phyloP scores from a whole-genome alignment of 495 filamentous ascomycete species.

The Aspergillus biplanus region DNA sequence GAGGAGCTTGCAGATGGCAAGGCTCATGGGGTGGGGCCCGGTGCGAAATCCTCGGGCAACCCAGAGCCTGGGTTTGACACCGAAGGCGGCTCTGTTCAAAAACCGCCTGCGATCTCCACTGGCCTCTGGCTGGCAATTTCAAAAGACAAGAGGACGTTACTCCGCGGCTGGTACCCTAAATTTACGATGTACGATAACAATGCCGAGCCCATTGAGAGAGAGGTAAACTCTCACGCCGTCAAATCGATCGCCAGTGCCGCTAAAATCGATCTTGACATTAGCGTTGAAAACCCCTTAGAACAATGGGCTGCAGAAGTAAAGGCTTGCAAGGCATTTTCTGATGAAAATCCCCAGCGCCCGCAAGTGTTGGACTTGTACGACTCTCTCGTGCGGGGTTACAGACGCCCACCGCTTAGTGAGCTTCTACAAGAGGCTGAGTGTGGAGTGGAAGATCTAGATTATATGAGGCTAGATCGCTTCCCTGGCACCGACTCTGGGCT shows the following conservation, averaged over 20 bases:
- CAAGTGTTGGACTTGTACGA: constrained; percentile 49
- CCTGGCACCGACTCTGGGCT: constrained; percentile 42
- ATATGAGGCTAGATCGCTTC: constrained; percentile 46
- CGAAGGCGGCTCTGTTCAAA: constrained; percentile 29
- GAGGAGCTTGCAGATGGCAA: constrained; percentile 72
- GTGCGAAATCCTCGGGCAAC: constrained; percentile 15
- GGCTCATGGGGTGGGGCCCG: constrained; percentile 20
- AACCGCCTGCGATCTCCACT: constrained; percentile 39
- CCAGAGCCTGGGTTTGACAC: constrained; percentile 37
- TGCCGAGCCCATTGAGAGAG: constrained; percentile 43
- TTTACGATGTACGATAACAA: constrained; percentile 38
- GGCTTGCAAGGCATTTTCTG: constrained; percentile 22
- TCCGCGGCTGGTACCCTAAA: constrained; percentile 69
- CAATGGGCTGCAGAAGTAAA: constrained; percentile 58
- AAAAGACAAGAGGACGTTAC: constrained; percentile 64
- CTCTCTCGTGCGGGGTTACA: constrained; percentile 47
- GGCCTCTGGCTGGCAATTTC: constrained; percentile 70
- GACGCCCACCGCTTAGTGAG: constrained; percentile 48
- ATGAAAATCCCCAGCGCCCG: constrained; percentile 23
- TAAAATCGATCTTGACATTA: constrained; percentile 72
- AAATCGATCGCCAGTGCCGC: constrained; percentile 59
- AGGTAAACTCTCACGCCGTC: constrained; percentile 72
- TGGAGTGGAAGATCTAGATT: constrained; percentile 39
- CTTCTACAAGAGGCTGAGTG: constrained; percentile 37
- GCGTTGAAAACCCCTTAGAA: constrained; percentile 62